Conservation (phyloP, 1,284 basidiomycete species). For the Marasmius tenuissimus region DNA sequence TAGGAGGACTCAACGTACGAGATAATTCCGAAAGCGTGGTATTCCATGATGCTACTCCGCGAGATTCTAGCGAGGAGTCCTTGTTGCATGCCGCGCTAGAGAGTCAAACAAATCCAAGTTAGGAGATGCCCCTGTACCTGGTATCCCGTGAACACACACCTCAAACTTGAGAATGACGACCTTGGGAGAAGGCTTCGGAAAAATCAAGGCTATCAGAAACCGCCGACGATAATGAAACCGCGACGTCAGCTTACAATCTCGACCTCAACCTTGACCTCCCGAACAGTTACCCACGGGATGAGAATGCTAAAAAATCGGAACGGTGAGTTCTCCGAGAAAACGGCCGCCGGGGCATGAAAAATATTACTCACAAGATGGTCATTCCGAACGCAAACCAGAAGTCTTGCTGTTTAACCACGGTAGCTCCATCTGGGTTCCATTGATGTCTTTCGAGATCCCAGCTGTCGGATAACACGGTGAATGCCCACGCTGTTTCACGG, state of each 20-base stretch:
- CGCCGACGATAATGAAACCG: not conserved
- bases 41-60: conserved; percentile 65
- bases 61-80: conserved; percentile 67
- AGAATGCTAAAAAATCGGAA: conserved; percentile 45
- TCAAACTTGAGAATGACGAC: conserved; percentile 66
- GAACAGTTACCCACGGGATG: conserved; percentile 74
- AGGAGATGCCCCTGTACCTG: not conserved
- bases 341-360: not conserved
- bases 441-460: conserved; percentile 56
- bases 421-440: conserved; percentile 58
- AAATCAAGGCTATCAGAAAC: not conserved
- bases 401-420: conserved; percentile 66
- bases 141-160: not conserved
- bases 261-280: conserved; percentile 70
- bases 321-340: not conserved
- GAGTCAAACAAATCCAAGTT: not conserved
- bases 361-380: conserved; percentile 61
- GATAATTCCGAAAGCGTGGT: conserved; percentile 71
- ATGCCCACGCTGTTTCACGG: conserved; percentile 49
- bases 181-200: conserved; percentile 60
- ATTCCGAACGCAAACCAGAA: conserved; percentile 78
- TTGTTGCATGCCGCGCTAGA: conserved; percentile 64
- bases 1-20: conserved; percentile 41
- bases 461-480: conserved; percentile 67
- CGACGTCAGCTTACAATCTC: conserved; percentile 56